These are phyloP conservation scores for Chlorella sp. DNA, from an alignment of 139 green algal species.

Conservation along the genomic window DNA sequence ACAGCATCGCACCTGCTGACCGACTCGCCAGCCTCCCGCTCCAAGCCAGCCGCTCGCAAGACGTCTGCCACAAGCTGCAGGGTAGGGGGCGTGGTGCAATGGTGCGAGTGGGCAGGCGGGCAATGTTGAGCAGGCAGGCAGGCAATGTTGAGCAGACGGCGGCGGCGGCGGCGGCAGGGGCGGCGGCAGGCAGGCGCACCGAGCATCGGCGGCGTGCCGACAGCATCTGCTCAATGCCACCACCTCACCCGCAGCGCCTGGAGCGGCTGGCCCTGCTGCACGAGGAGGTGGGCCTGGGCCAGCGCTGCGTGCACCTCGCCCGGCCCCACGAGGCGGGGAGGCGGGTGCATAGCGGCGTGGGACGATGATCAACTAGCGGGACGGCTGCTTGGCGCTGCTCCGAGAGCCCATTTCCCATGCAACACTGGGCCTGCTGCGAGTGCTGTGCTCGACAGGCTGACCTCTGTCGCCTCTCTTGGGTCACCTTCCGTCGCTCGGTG, in stretches of 20 bases:
- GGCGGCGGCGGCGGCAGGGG: not conserved
- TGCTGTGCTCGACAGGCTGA: not conserved
- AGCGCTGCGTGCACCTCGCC: not conserved
- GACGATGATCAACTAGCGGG: not conserved
- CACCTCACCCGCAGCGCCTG: conserved; percentile 7
- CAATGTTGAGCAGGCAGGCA: no score
- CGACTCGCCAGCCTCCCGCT: conserved; percentile 11
- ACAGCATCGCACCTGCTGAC: not conserved
- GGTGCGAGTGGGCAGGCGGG: no score
- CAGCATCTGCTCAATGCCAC: not conserved
- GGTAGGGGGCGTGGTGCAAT: no score
- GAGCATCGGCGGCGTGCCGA: not conserved
- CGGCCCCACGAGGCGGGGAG: not conserved
- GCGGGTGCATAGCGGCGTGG: not conserved
- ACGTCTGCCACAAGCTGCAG: conserved; percentile 1
- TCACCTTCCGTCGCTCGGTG: no score
- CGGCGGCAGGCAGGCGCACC: not conserved
- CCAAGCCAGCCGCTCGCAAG: not conserved
- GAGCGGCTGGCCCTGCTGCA: not conserved
- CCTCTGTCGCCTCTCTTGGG: no score
- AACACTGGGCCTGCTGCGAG: not conserved
- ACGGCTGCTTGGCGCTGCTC: not conserved
- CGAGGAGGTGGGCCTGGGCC: not conserved
- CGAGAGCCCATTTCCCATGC: no score
- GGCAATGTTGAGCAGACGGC: not conserved